Base-by-base conservation (phyloP, 1,284 basidiomycete genomes). In the Microbotryum silenes-acaulis region DNA sequence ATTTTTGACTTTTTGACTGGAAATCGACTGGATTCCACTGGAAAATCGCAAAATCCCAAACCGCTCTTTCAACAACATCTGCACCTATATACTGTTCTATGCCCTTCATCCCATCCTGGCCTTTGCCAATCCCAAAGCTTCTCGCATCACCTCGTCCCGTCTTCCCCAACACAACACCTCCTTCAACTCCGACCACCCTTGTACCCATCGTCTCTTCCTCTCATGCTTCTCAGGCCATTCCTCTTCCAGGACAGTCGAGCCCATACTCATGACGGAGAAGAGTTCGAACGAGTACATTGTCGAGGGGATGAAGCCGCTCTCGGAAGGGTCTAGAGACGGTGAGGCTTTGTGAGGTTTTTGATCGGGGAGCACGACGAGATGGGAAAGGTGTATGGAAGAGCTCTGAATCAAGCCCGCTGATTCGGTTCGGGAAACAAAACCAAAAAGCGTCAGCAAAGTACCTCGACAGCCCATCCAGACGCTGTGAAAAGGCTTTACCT, bases 251-350 rank as follows among this genome's bases (percentile, higher is more conserved):
- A 44, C 42, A 18, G 16, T 23, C 33, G 58, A 56, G 18, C 33
- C 4, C n/a, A 25, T 10, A 7, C n/a, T 10, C 1, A 59, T 46
- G 21, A 68, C 55, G 31, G 51, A 7, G 56, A 68, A 68, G 27
- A 68, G 60, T 45, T 68, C 67, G 48, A 68, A 66, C 14, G 53
- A 37, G 59, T 68, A 68, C 18, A 42, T 46, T 14, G 62, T 56
- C 5, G 53, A 54, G 6, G 64, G 29, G 29, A 68, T 58, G 48
- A 68, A 68, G 25, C 49, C 54, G 4, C 58, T 49, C 27, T 45
- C 29, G 14, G 6, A 10, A 33, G 58, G 37, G 37, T 62, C 54
- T 4, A 6, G 12, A 3, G 64, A 33, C 4, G 67, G 67, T 6
- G 64, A 66, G 10, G 63, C 52, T 33, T 62, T 60, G 58, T 68